phyloP scores from a whole-genome alignment of 306 rosid genomes.

The Lagenaria siceraria region DNA sequence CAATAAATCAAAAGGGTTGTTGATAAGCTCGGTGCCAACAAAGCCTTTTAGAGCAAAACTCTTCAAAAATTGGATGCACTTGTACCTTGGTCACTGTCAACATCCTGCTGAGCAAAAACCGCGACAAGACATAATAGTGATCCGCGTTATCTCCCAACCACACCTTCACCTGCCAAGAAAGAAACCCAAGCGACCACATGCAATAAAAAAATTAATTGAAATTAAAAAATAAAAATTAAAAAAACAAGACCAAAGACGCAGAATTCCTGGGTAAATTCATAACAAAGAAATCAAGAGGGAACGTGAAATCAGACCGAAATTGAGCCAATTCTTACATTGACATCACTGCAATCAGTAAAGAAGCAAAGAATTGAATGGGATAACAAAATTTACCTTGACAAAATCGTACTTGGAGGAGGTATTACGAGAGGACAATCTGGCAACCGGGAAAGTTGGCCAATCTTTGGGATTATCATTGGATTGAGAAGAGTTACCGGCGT shows the following conservation, averaged over 20 bases:
- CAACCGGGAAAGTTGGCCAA: slow-evolving; percentile 23
- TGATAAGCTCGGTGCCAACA: background rate
- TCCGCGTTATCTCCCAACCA: slow-evolving; percentile 98
- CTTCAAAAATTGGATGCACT: background rate
- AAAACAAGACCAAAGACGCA: background rate
- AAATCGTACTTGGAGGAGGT: slow-evolving; percentile 93
- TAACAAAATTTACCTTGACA: slow-evolving; percentile 43
- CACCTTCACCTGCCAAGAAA: slow-evolving; percentile 56
- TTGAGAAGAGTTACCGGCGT: slow-evolving; percentile 7
- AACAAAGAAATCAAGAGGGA: background rate
- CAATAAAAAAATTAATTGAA: background rate
- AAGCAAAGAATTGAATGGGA: background rate
- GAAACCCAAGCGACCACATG: background rate
- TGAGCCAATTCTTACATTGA: background rate
- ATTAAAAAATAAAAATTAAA: no score
- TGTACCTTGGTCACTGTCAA: slow-evolving; percentile 83
- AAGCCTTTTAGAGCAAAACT: background rate
- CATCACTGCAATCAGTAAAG: background rate
- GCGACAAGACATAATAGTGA: slow-evolving; percentile 85
- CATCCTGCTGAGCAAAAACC: slow-evolving; percentile 88
- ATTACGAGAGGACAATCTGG: slow-evolving; percentile 59
- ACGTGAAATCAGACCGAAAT: background rate
- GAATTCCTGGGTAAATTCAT: background rate
- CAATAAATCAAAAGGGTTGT: background rate
- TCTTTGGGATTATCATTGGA: slow-evolving; percentile 9